A percentile compares a stretch with the other conserved stretches of the same genome.
Conservation (phyloP, 805 yeast genomes). For the Kluyveromyces siamensis region DNA sequence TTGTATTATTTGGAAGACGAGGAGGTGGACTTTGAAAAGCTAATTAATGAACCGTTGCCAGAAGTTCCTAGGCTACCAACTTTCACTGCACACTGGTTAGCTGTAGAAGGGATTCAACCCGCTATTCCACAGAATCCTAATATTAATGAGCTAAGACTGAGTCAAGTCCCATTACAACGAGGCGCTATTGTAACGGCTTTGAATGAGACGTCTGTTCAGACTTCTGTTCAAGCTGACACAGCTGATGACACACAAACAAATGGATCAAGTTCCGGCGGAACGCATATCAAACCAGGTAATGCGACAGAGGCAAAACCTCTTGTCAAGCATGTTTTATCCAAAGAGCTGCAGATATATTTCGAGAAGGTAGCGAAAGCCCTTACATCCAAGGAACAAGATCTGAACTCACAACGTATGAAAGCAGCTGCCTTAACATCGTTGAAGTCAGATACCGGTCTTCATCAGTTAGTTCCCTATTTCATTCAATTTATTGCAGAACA, state of each 20-base stretch:
- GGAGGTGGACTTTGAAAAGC: constrained; percentile 87
- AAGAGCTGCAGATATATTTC: constrained; percentile 87
- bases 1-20: constrained; percentile 86
- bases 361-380: constrained; percentile 82
- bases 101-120: constrained; percentile 98
- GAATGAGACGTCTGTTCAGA: constrained; percentile 37
- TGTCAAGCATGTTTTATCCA: constrained; percentile 90
- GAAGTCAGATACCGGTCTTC: constrained; percentile 89
- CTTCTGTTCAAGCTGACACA: constrained; percentile 13
- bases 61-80: constrained; percentile 89
- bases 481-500: constrained; percentile 96
- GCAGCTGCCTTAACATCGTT: constrained; percentile 79
- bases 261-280: constrained; percentile 21
- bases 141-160: constrained; percentile 58
- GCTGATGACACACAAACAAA: constrained; percentile 15
- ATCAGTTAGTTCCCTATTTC: constrained; percentile 92
- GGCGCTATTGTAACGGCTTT: constrained; percentile 72
- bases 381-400: constrained; percentile 42
- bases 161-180: constrained; percentile 65
- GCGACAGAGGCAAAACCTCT: constrained; percentile 71
- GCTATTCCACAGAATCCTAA: constrained; percentile 92
- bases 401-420: constrained; percentile 36
- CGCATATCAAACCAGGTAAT: constrained; percentile 31
- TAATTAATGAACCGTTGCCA: constrained; percentile 90
- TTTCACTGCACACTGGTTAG: constrained; percentile 94